These are phyloP conservation scores for Xerophyta viscosa DNA, from an alignment of 106 monocot species.

Conservation along the genomic window DNA sequence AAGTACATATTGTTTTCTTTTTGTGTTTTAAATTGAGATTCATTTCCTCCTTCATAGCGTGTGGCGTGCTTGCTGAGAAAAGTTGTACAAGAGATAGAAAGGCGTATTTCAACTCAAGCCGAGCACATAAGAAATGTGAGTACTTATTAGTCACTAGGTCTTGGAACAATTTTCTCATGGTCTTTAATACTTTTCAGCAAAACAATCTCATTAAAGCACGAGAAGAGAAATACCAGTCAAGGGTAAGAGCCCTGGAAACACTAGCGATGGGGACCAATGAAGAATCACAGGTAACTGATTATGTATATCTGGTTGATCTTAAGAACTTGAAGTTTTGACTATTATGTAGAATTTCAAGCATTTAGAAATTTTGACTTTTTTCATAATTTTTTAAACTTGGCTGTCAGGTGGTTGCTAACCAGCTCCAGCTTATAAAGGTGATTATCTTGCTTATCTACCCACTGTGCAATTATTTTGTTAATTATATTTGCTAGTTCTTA, in stretches of 20 bases:
- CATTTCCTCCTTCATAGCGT: too few species aligned
- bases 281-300: slow-evolving; percentile 57
- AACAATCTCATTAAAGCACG: slow-evolving; percentile 56
- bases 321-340: too few species aligned
- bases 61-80: slow-evolving; percentile 67
- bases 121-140: slow-evolving; percentile 95
- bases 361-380: neutral
- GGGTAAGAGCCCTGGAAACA: slow-evolving; percentile 62
- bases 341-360: too few species aligned
- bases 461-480: too few species aligned
- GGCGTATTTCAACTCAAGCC: slow-evolving; percentile 77
- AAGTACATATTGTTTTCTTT: too few species aligned
- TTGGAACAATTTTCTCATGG: too few species aligned
- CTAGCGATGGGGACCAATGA: slow-evolving; percentile 64
- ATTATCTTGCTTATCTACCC: too few species aligned
- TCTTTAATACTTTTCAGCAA: slow-evolving; percentile 26
- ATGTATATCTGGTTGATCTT: too few species aligned
- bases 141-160: too few species aligned
- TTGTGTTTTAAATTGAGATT: too few species aligned
- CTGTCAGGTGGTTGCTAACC: slow-evolving; percentile 47
- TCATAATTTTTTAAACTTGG: neutral
- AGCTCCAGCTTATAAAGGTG: slow-evolving; percentile 56
- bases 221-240: slow-evolving; percentile 71
- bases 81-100: slow-evolving; percentile 88
- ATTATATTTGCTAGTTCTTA: too few species aligned